Percentiles rank a stretch among this genome's conserved stretches.
phyloP scores from a whole-genome alignment of 2,329 filamentous ascomycete species.

The Verticillium longisporum region DNA sequence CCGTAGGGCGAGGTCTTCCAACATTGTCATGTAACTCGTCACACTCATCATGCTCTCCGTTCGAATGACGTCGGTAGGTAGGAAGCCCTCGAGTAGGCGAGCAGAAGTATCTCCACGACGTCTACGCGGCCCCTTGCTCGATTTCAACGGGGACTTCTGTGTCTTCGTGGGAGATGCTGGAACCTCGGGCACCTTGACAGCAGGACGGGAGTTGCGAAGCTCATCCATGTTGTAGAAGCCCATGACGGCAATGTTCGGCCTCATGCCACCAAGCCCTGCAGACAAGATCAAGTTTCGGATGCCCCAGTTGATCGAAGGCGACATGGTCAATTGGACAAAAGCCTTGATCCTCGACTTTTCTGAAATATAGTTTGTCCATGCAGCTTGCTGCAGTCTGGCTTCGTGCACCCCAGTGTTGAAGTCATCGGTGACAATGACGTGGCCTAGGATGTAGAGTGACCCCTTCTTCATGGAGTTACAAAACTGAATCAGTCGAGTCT shows the following conservation, averaged over 20 bases:
- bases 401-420: slow-evolving; percentile 75
- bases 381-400: slow-evolving; percentile 70
- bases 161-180: slow-evolving; percentile 26
- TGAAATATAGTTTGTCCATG: slow-evolving; percentile 78
- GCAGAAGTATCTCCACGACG: slow-evolving; percentile 48
- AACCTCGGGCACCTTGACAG: slow-evolving; percentile 48
- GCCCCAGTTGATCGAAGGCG: slow-evolving; percentile 78
- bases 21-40: slow-evolving; percentile 70
- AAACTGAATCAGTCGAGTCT: slow-evolving; percentile 80
- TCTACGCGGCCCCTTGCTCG: slow-evolving; percentile 23
- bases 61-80: slow-evolving; percentile 65
- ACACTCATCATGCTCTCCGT: slow-evolving; percentile 63
- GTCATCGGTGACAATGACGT: slow-evolving; percentile 81
- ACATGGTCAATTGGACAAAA: slow-evolving; percentile 81
- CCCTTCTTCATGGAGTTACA: slow-evolving; percentile 91
- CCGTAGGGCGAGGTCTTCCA: slow-evolving; percentile 73
- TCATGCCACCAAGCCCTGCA: slow-evolving; percentile 78
- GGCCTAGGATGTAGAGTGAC: slow-evolving; percentile 74
- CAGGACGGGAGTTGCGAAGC: slow-evolving; percentile 52
- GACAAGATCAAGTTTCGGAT: slow-evolving; percentile 75
- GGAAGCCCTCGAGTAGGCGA: slow-evolving; percentile 46
- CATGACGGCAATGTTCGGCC: slow-evolving; percentile 78
- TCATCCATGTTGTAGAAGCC: slow-evolving; percentile 78
- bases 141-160: slow-evolving; percentile 11
- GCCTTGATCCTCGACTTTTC: slow-evolving; percentile 83